Evolutionary conservation across 805 yeast genomes (phyloP), one percentile per base, ranked within the genome.

Genomic region (Metschnikowia shivogae): DNA sequence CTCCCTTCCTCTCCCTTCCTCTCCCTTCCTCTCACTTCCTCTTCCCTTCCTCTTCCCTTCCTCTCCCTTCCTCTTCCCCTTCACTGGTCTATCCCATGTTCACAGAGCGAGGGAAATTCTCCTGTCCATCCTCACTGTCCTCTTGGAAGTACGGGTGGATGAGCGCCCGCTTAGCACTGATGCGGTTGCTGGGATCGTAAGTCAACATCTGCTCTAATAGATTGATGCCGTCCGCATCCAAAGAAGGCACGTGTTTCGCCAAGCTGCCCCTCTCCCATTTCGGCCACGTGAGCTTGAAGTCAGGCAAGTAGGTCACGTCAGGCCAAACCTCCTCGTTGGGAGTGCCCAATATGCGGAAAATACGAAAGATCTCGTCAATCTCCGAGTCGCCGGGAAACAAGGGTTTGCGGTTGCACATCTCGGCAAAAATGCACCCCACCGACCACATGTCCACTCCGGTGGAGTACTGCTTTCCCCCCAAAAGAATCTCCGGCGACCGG

Each of bases 391-490:
- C 99, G 0, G 98, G 96, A 69, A 93, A 92, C 43, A 93, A 66
- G 7, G 99, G 97, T 63, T 88, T 88, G 45, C 99, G 82, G 57
- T 89, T 88, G 46, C 90, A 89, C 98, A 93, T 90, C 64, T 93
- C 99, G 6, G 97, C 99, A 64, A 93, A 86, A 39, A 93, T 93
- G 62, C 97, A 90, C 12, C 99, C 99, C 49, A 92, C 86, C 9
- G 97, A 88, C 99, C 99, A 93, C 86, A 93, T 89, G 64, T 93
- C 99, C 42, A 93, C 97, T 14, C 98, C 97, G 0, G 98, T 93
- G 30, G 97, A 88, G 65, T 93, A 93, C 60, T 93, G 97, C 55
- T 95, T 87, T 3, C 97, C 97, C 11, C 99, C 99, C 53, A 93
- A 77, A 49, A 93, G 72, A 45, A 93, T 88, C 67, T 93, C 99